Evolutionary conservation across 768 basidiomycete genomes (phyloP), one percentile per base, ranked within the genome.

Genomic region (Boletus edulis): DNA sequence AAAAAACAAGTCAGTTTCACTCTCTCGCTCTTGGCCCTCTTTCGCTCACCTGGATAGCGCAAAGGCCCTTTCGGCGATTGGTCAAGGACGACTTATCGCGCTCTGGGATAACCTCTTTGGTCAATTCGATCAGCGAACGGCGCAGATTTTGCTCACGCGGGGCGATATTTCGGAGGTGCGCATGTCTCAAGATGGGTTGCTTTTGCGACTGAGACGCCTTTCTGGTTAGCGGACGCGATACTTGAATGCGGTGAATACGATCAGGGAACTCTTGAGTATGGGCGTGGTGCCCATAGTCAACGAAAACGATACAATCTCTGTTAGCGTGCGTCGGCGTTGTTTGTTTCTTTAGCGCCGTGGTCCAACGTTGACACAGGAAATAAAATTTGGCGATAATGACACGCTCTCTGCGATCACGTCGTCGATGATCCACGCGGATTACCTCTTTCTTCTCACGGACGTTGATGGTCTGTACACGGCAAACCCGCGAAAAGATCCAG

Each of bases 331-430:
- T 83, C 8, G 29, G 24, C 32, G 18, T 18, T 39, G 15, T 18
- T n/a, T 14, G 0, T 8, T 6, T 7, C 4, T 6, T 14, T 39
- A 3, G 38, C 38, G 34, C 14, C 5, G 34, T 18, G 8, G 38
- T 4, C 8, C 14, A 14, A 39, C 14, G 12, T 34, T n/a, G 18
- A 18, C 10, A 9, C 65, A 95, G 93, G 97, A 99, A 87, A 98
- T 99, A 58, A 96, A 94, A 90, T 99, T 99, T 62, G 97, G 97
- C 46, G 97, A 98, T 75, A 98, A 98, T 70, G 97, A 99, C 69
- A 98, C 96, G 0, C 77, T 99, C 17, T 98, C 96, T 39, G 97
- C 97, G 18, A 95, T 99, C 56, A 95, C 97, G 1, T 88, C 94
- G 4, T 91, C 92, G 8, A 98, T 99, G 91, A 87, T 98, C 24